Evolutionary conservation across 352 stramenopile genomes (phyloP).

Genomic region (Globisporangium parvum): DNA sequence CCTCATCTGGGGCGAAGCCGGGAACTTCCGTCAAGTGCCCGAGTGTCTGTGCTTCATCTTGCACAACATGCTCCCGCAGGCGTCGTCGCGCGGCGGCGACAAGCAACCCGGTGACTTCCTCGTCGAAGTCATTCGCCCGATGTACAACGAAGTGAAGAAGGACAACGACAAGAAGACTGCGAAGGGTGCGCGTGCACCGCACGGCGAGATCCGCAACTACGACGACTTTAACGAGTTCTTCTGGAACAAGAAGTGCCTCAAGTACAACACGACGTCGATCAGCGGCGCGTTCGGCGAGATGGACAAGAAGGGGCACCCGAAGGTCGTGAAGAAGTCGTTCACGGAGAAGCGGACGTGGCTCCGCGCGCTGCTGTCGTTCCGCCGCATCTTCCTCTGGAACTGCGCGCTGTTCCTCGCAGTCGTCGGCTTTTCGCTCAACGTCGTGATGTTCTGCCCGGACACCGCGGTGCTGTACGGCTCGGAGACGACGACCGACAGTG

Average conservation of each 20-base stretch:
- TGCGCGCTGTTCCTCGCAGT: slow-evolving; percentile 61
- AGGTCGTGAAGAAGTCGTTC: slow-evolving; percentile 83
- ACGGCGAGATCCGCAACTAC: slow-evolving; percentile 81
- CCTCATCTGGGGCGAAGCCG: slow-evolving; percentile 80
- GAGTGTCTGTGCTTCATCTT: slow-evolving; percentile 79
- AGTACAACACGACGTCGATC: slow-evolving; percentile 65
- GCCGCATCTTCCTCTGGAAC: slow-evolving; percentile 82
- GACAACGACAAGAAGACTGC: slow-evolving; percentile 88
- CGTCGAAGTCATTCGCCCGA: slow-evolving; percentile 67
- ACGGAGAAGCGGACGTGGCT: slow-evolving; percentile 75
- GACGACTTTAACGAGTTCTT: slow-evolving; percentile 90
- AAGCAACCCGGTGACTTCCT: slow-evolving; percentile 70
- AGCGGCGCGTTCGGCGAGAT: slow-evolving; percentile 60
- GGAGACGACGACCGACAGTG: slow-evolving; percentile 35
- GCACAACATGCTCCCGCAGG: slow-evolving; percentile 70
- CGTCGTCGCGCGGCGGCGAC: slow-evolving; percentile 42
- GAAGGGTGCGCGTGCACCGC: slow-evolving; percentile 60
- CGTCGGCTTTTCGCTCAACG: slow-evolving; percentile 62
- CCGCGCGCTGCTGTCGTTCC: slow-evolving; percentile 70
- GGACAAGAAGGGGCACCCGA: slow-evolving; percentile 78
- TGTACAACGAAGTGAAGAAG: slow-evolving; percentile 79
- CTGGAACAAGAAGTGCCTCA: slow-evolving; percentile 83
- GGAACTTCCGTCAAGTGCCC: slow-evolving; percentile 78
- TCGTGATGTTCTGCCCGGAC: slow-evolving; percentile 76
- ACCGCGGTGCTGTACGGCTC: slow-evolving; percentile 67